Conservation (phyloP, 257 asterid species). For the Avicennia marina region DNA sequence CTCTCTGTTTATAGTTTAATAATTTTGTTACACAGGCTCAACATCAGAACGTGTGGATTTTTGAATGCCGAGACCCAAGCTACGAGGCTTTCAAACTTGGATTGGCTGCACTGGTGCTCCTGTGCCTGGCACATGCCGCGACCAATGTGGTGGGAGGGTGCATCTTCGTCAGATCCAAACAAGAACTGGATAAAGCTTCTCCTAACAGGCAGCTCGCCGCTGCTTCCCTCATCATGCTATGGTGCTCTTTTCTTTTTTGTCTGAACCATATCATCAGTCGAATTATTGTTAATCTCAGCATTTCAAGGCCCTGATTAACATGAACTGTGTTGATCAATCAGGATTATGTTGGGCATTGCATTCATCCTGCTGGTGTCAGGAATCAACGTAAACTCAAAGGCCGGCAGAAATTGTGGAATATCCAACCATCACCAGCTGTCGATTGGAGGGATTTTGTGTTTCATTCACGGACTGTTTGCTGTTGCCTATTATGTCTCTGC, state of each 20-base stretch:
- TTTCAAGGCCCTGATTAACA: too few species aligned
- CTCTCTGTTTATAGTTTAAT: not conserved
- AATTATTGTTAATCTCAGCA: too few species aligned
- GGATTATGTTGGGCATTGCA: conserved; percentile 47
- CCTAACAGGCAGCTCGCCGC: conserved; percentile 66
- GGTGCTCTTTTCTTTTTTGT: conserved; percentile 33
- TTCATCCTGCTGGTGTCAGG: conserved; percentile 53
- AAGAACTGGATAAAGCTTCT: conserved; percentile 62
- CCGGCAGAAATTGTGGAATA: conserved; percentile 59
- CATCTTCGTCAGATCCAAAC: conserved; percentile 56
- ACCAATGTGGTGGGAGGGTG: conserved; percentile 61
- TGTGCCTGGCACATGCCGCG: conserved; percentile 55
- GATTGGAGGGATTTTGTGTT: conserved; percentile 60
- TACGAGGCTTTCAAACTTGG: conserved; percentile 76
- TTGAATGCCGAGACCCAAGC: conserved; percentile 85
- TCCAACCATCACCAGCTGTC: conserved; percentile 45
- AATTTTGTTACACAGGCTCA: conserved; percentile 30
- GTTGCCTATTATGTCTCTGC: conserved; percentile 53
- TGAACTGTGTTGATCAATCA: conserved; percentile 14
- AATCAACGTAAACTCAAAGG: conserved; percentile 37
- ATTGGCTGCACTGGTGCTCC: conserved; percentile 54
- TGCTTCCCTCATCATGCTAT: conserved; percentile 64
- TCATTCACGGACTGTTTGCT: conserved; percentile 56
- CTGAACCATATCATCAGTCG: too few species aligned
- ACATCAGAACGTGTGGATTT: conserved; percentile 49